Base-by-base conservation (phyloP, 768 basidiomycete species). In the Naganishia randhawae region DNA sequence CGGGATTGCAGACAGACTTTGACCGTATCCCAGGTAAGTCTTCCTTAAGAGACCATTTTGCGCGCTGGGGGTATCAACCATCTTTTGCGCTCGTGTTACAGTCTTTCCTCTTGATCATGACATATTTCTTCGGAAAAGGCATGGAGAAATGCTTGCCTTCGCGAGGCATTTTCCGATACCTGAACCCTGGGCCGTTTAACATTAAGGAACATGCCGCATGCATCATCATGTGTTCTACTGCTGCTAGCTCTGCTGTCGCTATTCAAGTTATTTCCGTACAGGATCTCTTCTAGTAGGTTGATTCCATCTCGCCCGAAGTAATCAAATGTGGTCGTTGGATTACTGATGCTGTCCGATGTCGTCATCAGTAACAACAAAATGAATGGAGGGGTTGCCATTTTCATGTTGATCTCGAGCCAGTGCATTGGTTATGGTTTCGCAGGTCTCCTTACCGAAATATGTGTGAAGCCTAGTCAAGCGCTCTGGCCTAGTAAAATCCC, bases 191-290 rank as follows among this genome's bases (percentile, higher is more conserved):
- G 17, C 69, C 51, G 3, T 64, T 76, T 69, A 79, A 76, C 72
- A 74, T 78, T 70, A 77, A 77, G 73, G 77, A 78, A 71, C 75
- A 69, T 52, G 70, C 69, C 37, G 71, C 68, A 50, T 63, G 76
- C 27, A 72, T 79, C 52, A 78, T 77, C 70, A 77, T 77, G 75
- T 69, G 70, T 42, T 76, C 73, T 17, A 77, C 79, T 11, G 79
- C 80, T 31, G 75, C 79, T 50, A 72, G 71, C 33, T 76, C 75
- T 10, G 79, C 79, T 31, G 75, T 76, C 31, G 80, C 77, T 31
- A 78, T 77, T 50, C 76, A 81, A 64, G 76, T 81, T 51, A 75
- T 81, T 63, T 77, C 80, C 45, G 80, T 81, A 11, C 73, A 75
- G 53, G 70, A 73, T 62, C 29, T 73, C 62, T 52, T 73, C 72